Percentiles rank a stretch among this genome's conserved stretches.
Evolutionary conservation across 108 stramenopile genomes (phyloP).

Genomic region (Parmales sp.): DNA sequence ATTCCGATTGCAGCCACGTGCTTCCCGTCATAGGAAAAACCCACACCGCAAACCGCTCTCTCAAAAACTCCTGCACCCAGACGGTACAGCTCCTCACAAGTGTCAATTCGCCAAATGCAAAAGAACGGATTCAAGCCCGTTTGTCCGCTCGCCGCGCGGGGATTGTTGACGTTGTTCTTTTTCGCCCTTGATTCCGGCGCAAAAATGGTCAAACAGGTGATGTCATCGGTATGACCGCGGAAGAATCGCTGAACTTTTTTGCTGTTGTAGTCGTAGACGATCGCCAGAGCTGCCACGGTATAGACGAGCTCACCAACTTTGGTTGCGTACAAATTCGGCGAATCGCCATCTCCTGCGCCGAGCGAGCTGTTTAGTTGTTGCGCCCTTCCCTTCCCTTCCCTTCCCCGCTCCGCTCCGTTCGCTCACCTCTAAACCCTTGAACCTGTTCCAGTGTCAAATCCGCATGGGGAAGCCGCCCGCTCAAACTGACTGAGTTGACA

Average conservation of each 20-base stretch:
- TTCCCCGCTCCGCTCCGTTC: no score
- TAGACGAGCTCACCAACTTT: neutral
- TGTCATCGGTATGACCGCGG: neutral
- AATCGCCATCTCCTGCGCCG: neutral
- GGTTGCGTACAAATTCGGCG: neutral
- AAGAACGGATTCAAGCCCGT: neutral
- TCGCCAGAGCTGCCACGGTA: neutral
- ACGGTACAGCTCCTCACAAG: neutral
- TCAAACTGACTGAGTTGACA: neutral
- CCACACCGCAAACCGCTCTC: neutral
- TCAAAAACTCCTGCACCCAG: neutral
- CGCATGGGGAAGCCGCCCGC: neutral
- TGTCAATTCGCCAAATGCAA: neutral
- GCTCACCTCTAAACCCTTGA: neutral
- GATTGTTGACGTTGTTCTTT: no score
- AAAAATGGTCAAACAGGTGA: neutral
- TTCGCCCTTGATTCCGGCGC: neutral
- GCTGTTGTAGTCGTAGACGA: neutral
- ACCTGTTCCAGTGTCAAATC: neutral
- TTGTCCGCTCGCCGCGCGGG: conserved; percentile 3
- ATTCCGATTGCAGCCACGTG: conserved; percentile 2
- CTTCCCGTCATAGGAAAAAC: neutral
- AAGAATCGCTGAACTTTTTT: neutral
- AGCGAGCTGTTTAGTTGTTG: no score
- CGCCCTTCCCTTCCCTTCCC: no score